phyloP scores from a whole-genome alignment of 257 asterid genomes.

The Ocimum tenuiflorum region DNA sequence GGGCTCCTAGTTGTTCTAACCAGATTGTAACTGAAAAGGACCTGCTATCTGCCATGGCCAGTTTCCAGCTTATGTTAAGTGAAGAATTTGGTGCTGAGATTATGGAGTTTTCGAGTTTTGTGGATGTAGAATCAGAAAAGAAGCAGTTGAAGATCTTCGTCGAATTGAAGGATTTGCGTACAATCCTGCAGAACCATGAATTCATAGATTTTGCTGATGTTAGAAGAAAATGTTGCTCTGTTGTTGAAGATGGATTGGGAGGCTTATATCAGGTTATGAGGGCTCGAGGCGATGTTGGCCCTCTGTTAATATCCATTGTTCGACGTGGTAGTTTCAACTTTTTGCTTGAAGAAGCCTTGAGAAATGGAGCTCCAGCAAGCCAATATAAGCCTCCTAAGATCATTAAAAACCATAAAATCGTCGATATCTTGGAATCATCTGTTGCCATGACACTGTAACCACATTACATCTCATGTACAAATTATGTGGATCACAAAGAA shows the following conservation, averaged over 20 bases:
- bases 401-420: background rate
- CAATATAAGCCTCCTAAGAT: constrained; percentile 25
- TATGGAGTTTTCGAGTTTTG: constrained; percentile 10
- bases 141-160: constrained; percentile 16
- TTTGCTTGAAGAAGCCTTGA: constrained; percentile 22
- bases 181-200: constrained; percentile 6
- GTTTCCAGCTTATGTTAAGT: constrained; percentile 11
- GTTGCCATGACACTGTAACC: background rate
- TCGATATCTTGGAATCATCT: constrained; percentile 9
- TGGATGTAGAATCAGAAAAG: constrained; percentile 3
- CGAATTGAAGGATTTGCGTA: constrained; percentile 6
- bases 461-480: background rate
- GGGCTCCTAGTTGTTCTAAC: constrained; percentile 12
- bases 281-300: constrained; percentile 29
- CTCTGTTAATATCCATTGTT: constrained; percentile 12
- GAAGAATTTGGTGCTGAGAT: constrained; percentile 16
- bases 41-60: constrained; percentile 7
- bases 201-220: constrained; percentile 1
- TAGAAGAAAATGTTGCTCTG: constrained; percentile 21
- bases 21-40: constrained; percentile 20
- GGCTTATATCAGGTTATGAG: constrained; percentile 26
- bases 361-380: constrained; percentile 21
- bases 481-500: background rate
- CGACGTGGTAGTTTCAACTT: constrained; percentile 13
- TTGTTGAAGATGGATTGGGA: constrained; percentile 27